These are phyloP conservation scores for Colletotrichum sp. DNA, from an alignment of 2,329 filamentous ascomycete species.

Conservation along the genomic window DNA sequence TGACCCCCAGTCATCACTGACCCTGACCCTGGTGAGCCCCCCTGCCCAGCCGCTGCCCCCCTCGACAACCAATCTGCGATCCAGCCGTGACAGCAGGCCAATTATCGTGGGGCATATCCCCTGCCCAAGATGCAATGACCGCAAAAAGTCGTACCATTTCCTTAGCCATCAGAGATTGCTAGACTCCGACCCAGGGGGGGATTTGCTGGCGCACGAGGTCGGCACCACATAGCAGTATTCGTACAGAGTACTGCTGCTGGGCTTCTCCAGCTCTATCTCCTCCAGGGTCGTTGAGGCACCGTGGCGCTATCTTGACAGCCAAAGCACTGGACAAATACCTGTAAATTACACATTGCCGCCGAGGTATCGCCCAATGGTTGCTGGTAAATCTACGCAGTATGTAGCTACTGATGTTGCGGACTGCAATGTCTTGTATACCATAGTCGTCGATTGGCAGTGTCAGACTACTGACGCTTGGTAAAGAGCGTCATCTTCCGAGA, in stretches of 20 bases:
- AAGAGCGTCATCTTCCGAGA: not conserved
- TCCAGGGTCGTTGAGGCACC: not conserved
- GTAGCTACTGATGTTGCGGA: not conserved
- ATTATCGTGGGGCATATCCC: slow-evolving; percentile 20
- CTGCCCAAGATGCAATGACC: slow-evolving; percentile 19
- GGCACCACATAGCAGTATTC: not conserved
- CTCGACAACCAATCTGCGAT: slow-evolving; percentile 25
- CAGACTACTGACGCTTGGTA: not conserved
- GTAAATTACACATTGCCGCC: not conserved
- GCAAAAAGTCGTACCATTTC: slow-evolving; percentile 27
- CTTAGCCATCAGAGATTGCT: slow-evolving; percentile 22
- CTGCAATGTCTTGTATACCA: not conserved
- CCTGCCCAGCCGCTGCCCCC: slow-evolving; percentile 15
- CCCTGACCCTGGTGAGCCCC: slow-evolving; percentile 4
- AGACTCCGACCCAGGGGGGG: not conserved
- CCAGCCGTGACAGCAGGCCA: slow-evolving; percentile 24
- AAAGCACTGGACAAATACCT: not conserved
- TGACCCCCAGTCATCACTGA: not conserved
- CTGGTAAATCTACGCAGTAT: not conserved
- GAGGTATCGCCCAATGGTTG: not conserved
- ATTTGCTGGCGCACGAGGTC: slow-evolving; percentile 16
- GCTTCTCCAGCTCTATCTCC: not conserved
- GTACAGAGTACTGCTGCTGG: not conserved
- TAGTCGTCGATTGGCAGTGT: not conserved
- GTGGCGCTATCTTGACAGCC: not conserved